phyloP scores from a whole-genome alignment of 108 stramenopile genomes.

The Aurantiochytrium sp. region DNA sequence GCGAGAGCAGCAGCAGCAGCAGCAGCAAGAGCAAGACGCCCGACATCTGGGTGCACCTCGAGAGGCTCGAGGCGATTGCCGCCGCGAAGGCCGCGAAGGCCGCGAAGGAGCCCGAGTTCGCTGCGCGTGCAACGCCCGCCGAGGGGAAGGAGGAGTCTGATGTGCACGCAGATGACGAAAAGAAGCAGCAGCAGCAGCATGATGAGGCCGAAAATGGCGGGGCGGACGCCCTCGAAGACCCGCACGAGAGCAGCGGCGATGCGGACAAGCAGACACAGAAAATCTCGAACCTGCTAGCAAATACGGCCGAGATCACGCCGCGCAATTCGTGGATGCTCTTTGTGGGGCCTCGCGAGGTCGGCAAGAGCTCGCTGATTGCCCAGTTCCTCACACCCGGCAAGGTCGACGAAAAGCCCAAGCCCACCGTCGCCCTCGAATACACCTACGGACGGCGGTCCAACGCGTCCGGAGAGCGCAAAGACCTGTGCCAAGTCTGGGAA shows the following conservation, averaged over 20 bases:
- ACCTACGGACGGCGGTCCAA: slow-evolving; percentile 43
- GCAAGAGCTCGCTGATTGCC: slow-evolving; percentile 43
- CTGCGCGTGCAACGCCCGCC: neutral
- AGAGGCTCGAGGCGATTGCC: neutral
- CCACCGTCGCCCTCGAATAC: slow-evolving; percentile 56
- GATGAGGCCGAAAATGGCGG: neutral
- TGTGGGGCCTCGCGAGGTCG: slow-evolving; percentile 45
- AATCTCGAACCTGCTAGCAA: neutral
- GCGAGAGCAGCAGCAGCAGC: neutral
- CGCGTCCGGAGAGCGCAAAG: slow-evolving; percentile 28
- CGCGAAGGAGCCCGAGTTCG: neutral
- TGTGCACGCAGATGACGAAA: no score
- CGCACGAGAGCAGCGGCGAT: neutral
- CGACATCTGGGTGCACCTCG: neutral
- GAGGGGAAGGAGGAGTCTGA: neutral
- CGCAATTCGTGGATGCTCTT: slow-evolving; percentile 29
- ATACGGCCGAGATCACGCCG: neutral
- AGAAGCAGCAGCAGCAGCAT: neutral
- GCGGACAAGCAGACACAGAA: neutral
- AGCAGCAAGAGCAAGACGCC: neutral
- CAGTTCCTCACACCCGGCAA: slow-evolving; percentile 49
- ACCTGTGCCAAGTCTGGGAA: slow-evolving; percentile 56
- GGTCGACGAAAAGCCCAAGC: slow-evolving; percentile 42
- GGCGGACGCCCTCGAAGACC: neutral
- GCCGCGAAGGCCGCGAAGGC: neutral